Conservation (phyloP, 2,329 filamentous ascomycete genomes). For the Ceratocystis destructans region DNA sequence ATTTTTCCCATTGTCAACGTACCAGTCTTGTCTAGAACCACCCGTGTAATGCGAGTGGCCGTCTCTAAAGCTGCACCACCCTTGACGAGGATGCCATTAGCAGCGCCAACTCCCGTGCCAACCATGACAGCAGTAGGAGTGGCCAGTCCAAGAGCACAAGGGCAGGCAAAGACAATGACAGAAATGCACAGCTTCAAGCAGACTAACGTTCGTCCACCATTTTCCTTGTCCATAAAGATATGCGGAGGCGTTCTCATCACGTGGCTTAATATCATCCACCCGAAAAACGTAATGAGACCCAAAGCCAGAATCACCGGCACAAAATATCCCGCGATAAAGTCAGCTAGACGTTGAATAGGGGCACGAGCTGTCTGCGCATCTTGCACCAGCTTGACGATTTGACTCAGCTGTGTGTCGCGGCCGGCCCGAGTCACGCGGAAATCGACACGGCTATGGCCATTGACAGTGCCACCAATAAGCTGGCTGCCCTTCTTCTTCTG, state of each 20-base stretch:
- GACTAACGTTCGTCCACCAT: conserved; percentile 88
- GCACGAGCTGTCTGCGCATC: conserved; percentile 89
- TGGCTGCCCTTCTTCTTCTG: conserved; percentile 68
- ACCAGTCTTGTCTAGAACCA: conserved; percentile 92
- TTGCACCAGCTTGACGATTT: conserved; percentile 97
- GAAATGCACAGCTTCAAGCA: conserved; percentile 96
- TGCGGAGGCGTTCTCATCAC: conserved; percentile 68
- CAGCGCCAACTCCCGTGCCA: conserved; percentile 88
- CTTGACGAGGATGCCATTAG: conserved; percentile 95
- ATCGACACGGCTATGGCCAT: conserved; percentile 80
- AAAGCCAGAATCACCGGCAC: conserved; percentile 78
- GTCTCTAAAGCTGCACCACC: conserved; percentile 84
- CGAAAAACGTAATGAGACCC: conserved; percentile 69
- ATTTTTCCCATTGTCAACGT: conserved; percentile 92
- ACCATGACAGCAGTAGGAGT: conserved; percentile 98
- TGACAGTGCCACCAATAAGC: conserved; percentile 89
- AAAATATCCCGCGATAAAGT: conserved; percentile 84
- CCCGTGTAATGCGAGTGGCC: conserved; percentile 75
- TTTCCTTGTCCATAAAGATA: conserved; percentile 68
- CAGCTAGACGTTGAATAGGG: conserved; percentile 85
- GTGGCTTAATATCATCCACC: conserved; percentile 93
- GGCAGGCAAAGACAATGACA: conserved; percentile 95
- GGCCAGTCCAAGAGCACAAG: conserved; percentile 87
- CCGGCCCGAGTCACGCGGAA: conserved; percentile 86
- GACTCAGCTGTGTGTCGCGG: conserved; percentile 88